Conservation (phyloP, 148 eudicot species). For the Salicornia ramosissima region DNA sequence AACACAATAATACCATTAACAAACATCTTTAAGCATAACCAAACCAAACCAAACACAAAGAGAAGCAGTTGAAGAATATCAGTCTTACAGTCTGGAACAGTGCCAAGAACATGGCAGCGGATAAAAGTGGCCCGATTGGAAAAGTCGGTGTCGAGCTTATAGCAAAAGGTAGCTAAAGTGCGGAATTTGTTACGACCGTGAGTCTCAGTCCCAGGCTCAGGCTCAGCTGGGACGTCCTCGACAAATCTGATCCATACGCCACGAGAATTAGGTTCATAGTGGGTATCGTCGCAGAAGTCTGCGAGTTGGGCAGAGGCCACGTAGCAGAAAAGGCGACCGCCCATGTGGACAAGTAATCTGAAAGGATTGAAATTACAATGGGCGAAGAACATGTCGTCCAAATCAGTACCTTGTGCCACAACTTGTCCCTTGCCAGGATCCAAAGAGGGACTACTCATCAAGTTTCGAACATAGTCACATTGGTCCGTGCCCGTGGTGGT, state of each 20-base stretch:
- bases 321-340: too few relatives aligned
- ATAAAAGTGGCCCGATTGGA: background rate
- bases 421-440: slow-evolving; percentile 7
- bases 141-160: slow-evolving; percentile 7
- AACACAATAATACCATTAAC: background rate
- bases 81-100: slow-evolving; percentile 14
- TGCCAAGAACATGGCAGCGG: slow-evolving; percentile 12
- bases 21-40: too few relatives aligned
- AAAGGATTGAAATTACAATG: background rate
- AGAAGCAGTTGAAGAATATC: background rate
- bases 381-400: slow-evolving; percentile 8
- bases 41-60: background rate
- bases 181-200: slow-evolving; percentile 19
- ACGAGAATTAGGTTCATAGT: slow-evolving; percentile 5
- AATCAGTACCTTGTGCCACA: slow-evolving; percentile 9
- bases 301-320: background rate
- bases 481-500: background rate
- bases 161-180: slow-evolving; percentile 17
- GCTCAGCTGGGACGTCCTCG: background rate
- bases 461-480: background rate
- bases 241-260: slow-evolving; percentile 11
- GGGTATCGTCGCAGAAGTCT: background rate
- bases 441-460: slow-evolving; percentile 5
- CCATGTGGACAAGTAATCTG: slow-evolving; percentile 10
- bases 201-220: too few relatives aligned